Evolutionary conservation across 2,329 filamentous ascomycete species (phyloP).

Genomic region (Fonsecaea erecta): DNA sequence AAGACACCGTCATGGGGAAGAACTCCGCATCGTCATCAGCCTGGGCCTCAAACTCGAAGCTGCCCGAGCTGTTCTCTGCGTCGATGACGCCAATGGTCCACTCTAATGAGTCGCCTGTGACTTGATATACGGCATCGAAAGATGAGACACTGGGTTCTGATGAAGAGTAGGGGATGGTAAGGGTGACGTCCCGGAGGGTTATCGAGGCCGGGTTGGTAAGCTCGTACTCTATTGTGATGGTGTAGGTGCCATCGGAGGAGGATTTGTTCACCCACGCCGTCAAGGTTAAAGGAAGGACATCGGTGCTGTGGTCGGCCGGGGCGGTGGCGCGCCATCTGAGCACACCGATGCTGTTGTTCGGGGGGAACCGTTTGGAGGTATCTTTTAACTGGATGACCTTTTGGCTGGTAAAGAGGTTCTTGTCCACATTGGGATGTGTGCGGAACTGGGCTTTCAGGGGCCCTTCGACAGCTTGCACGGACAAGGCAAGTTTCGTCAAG

Average conservation of each 20-base stretch:
- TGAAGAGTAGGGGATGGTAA: conserved; percentile 83
- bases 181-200: conserved; percentile 78
- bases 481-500: conserved; percentile 89
- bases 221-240: conserved; percentile 94
- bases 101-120: conserved; percentile 88
- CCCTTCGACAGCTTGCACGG: conserved; percentile 74
- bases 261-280: conserved; percentile 97
- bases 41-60: conserved; percentile 94
- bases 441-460: conserved; percentile 73
- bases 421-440: conserved; percentile 96
- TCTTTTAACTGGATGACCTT: conserved; percentile 92
- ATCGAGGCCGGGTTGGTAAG: conserved; percentile 71
- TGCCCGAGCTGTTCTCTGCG: conserved; percentile 78
- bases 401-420: conserved; percentile 77
- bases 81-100: conserved; percentile 91
- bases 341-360: conserved; percentile 91
- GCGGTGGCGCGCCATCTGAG: conserved; percentile 89
- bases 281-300: conserved; percentile 88
- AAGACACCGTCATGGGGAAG: conserved; percentile 94
- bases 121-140: conserved; percentile 93
- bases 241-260: conserved; percentile 69
- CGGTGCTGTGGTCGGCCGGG: conserved; percentile 73
- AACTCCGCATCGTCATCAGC: conserved; percentile 89
- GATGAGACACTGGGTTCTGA: conserved; percentile 87
- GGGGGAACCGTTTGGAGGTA: conserved; percentile 82